Evolutionary conservation across 345 rosid genomes (phyloP).

Genomic region (Trapa bicornis): DNA sequence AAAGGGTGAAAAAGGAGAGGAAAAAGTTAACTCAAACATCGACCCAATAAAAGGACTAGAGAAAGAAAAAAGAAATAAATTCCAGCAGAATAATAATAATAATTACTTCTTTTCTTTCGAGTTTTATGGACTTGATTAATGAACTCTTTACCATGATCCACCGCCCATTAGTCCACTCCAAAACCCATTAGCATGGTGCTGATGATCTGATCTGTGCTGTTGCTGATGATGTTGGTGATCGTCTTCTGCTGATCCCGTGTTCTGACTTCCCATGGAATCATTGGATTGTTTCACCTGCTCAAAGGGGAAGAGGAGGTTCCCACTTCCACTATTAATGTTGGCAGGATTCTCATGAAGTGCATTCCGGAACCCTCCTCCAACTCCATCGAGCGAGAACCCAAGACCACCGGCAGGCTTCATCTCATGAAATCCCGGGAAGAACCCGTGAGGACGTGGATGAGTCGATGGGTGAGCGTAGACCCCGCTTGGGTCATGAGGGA

Average conservation of each 20-base stretch:
- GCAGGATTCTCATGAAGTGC: slow-evolving; percentile 18
- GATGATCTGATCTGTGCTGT: slow-evolving; percentile 11
- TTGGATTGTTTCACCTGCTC: slow-evolving; percentile 65
- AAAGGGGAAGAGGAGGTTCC: slow-evolving; percentile 77
- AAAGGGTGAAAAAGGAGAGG: neutral
- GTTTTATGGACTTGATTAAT: slow-evolving; percentile 4
- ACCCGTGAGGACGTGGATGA: slow-evolving; percentile 27
- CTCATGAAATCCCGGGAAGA: slow-evolving; percentile 44
- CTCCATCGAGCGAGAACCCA: slow-evolving; percentile 70
- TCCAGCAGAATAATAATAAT: slow-evolving; percentile 16
- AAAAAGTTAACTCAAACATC: slow-evolving; percentile 6
- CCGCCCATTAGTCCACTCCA: slow-evolving; percentile 97
- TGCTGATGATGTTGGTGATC: neutral
- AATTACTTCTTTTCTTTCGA: slow-evolving; percentile 5
- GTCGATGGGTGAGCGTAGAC: slow-evolving; percentile 19
- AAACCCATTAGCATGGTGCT: slow-evolving; percentile 37
- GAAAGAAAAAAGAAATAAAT: slow-evolving; percentile 9
- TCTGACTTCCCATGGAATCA: slow-evolving; percentile 9
- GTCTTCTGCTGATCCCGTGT: slow-evolving; percentile 32
- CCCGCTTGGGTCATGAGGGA: slow-evolving; percentile 29
- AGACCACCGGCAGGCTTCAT: slow-evolving; percentile 48
- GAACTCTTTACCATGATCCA: slow-evolving; percentile 70
- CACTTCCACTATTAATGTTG: slow-evolving; percentile 22
- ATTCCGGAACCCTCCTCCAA: slow-evolving; percentile 37
- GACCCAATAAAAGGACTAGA: slow-evolving; percentile 7